Evolutionary conservation across 768 basidiomycete genomes (phyloP).

Genomic region (Podaxis mareebaensis): DNA sequence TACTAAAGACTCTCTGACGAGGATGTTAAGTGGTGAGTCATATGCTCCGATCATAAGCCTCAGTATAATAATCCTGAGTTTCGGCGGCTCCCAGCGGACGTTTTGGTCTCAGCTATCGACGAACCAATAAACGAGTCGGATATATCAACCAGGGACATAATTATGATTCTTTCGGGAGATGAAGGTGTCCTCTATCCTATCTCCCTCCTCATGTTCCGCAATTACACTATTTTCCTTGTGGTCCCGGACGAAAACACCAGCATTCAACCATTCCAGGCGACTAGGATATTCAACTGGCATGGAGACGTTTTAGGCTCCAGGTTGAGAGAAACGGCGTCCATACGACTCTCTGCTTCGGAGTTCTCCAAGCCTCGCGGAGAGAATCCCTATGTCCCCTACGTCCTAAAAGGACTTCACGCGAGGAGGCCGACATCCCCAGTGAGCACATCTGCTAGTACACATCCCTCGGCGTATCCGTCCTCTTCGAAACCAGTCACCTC

Average conservation of each 20-base stretch:
- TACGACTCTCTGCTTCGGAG: neutral
- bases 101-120: conserved; percentile 9
- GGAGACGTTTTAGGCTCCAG: neutral
- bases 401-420: too few relatives aligned
- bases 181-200: conserved; percentile 9
- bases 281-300: neutral
- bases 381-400: too few relatives aligned
- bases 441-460: neutral
- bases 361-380: too few relatives aligned
- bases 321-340: neutral
- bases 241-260: conserved; percentile 1
- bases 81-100: conserved; percentile 1
- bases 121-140: neutral
- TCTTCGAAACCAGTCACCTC: neutral
- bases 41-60: neutral
- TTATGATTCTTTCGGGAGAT: conserved; percentile 11
- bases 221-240: conserved; percentile 11
- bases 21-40: neutral
- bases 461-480: neutral
- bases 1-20: neutral
- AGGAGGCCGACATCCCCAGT: neutral
- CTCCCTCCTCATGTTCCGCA: conserved; percentile 15
- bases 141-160: neutral
- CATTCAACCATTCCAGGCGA: neutral
- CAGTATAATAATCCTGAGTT: neutral